Base-by-base conservation (phyloP, 2,329 filamentous ascomycete genomes). In the Zarea fungicola region DNA sequence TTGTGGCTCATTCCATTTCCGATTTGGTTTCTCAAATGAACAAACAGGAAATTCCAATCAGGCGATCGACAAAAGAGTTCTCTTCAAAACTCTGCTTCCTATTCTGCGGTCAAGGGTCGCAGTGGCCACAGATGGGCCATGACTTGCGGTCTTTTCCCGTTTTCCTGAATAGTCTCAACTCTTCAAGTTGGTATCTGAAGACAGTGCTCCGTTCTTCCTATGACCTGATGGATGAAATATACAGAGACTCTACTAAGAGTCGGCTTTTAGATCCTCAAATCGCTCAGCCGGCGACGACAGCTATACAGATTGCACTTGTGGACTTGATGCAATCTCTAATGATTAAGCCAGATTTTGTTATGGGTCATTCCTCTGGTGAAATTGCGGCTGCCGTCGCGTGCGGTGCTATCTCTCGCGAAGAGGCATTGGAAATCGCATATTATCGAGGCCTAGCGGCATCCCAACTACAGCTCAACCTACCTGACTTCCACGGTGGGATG, bases 321-420 rank as follows among this genome's bases (percentile, higher is more conserved):
- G 69, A 73, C 29, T 59, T 74, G 5, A 54, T 73, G 5, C 44
- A 48, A 8, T 62, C 63, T 3, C 61, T 68, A 13, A 58, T 55
- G 9, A 56, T 73, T 26, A 42, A 37, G 1, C 66, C 70, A 2
- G 52, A 50, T 6, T 55, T 61, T 16, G 67, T 72, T 4, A 59
- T 74, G 7, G 71, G 72, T 1, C 72, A 75, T 52, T 74, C 72
- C 1, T 74, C 71, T 1, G 72, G 72, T 2, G 72, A 75, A 47
- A 68, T 75, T 26, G 72, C 71, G 1, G 72, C 72, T 6, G 70
- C 72, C 1, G 72, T 68, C 47, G 68, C 71, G 8, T 60, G 59
- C 1, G 66, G 63, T 0, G 60, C 62, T 14, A 58, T 75, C 18
- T 60, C 63, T 2, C 58, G 60, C 18, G 57, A 67, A 41, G 58